phyloP scores from a whole-genome alignment of 179 eudicot species.

The Spinacia oleracea region DNA sequence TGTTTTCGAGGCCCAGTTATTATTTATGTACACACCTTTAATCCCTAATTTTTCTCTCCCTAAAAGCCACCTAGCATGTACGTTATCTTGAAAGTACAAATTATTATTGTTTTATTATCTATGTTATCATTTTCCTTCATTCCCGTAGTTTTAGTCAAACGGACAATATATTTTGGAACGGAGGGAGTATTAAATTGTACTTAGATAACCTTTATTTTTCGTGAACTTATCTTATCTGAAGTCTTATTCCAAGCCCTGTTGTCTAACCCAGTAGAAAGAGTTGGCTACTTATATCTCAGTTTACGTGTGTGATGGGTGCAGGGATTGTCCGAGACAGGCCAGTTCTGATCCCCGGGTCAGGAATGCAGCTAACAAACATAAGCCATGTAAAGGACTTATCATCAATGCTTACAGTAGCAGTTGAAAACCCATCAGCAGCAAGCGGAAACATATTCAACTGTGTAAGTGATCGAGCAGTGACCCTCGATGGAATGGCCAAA shows the following conservation, averaged over 20 bases:
- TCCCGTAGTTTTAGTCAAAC: no score
- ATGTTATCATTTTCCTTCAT: no score
- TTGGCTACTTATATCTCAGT: not conserved
- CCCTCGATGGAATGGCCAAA: slow-evolving; percentile 90
- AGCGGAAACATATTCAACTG: slow-evolving; percentile 84
- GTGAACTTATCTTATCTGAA: no score
- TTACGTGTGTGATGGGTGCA: slow-evolving; percentile 15
- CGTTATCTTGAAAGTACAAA: no score
- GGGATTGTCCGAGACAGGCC: slow-evolving; percentile 94
- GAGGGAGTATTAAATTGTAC: no score
- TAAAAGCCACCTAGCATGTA: no score
- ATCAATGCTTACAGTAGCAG: slow-evolving; percentile 86
- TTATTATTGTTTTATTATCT: no score
- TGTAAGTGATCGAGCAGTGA: slow-evolving; percentile 95
- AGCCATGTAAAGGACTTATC: slow-evolving; percentile 84
- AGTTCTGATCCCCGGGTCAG: slow-evolving; percentile 90
- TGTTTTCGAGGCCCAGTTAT: no score
- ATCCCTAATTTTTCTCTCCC: no score
- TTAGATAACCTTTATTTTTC: no score
- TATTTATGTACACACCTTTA: no score
- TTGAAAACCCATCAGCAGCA: slow-evolving; percentile 74
- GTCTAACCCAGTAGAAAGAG: not conserved
- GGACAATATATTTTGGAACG: no score
- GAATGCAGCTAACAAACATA: slow-evolving; percentile 92
- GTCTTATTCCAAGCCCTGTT: not conserved